These are phyloP conservation scores for Coemansia guatemalensis DNA, from an alignment of 192 early-diverging fungal species.

Conservation along the genomic window DNA sequence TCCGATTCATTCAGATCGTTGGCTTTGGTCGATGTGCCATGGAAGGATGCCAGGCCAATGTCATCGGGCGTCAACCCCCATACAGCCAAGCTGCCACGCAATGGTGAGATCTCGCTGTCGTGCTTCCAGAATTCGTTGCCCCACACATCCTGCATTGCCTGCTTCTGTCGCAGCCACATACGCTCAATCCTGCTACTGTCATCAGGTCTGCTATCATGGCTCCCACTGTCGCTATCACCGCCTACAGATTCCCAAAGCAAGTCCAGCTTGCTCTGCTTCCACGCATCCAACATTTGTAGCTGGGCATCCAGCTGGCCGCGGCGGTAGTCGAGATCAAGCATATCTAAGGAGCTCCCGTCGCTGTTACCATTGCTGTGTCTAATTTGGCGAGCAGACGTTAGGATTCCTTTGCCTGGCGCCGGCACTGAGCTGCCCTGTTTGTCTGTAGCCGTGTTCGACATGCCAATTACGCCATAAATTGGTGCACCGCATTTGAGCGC, in stretches of 20 bases:
- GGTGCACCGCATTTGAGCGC: constrained; percentile 89
- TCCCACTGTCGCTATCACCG: too few species aligned
- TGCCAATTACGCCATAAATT: constrained; percentile 84
- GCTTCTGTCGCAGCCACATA: constrained; percentile 64
- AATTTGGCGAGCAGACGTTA: constrained; percentile 81
- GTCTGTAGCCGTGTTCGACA: constrained; percentile 86
- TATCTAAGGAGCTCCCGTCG: constrained; percentile 47
- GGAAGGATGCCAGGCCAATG: constrained; percentile 87
- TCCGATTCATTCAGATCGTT: too few species aligned
- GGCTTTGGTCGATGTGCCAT: too few species aligned
- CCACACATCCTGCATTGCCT: constrained; percentile 66
- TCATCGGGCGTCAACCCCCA: constrained; percentile 90
- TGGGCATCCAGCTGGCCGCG: constrained; percentile 62
- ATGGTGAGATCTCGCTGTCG: constrained; percentile 73
- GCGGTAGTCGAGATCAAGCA: constrained; percentile 84
- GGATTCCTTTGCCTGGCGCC: constrained; percentile 84
- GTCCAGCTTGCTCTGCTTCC: constrained; percentile 4
- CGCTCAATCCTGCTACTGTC: constrained; percentile 56
- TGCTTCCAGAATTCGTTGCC: constrained; percentile 81
- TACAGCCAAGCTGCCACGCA: constrained; percentile 81
- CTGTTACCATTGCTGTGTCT: not conserved
- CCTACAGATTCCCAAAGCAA: not conserved
- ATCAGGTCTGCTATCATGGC: too few species aligned
- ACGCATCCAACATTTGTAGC: constrained; percentile 7
- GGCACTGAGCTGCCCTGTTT: too few species aligned